These are phyloP conservation scores for Fraxinus platypoda DNA, from an alignment of 305 asterid species.

Conservation along the genomic window DNA sequence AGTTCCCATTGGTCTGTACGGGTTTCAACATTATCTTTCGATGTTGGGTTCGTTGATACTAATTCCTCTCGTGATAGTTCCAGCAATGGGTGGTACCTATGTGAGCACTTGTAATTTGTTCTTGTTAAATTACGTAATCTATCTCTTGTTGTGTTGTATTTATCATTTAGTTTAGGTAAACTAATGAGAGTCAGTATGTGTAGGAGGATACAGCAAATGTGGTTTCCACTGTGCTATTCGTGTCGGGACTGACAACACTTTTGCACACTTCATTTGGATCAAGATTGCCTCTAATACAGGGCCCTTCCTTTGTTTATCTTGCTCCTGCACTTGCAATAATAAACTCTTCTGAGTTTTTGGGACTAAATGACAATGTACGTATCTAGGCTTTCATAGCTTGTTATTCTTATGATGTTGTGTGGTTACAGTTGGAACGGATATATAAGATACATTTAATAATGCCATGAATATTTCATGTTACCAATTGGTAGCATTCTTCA, in stretches of 20 bases:
- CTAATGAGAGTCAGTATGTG: constrained; percentile 30
- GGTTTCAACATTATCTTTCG: constrained; percentile 89
- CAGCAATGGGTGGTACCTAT: constrained; percentile 97
- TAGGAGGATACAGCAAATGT: constrained; percentile 94
- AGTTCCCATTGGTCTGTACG: constrained; percentile 96
- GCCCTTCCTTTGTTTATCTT: constrained; percentile 94
- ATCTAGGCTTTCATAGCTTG: not conserved
- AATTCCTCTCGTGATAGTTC: constrained; percentile 91
- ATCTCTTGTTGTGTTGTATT: not conserved
- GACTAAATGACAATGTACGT: constrained; percentile 84
- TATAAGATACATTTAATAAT: not conserved
- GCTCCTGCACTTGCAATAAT: constrained; percentile 96
- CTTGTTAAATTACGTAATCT: constrained; percentile 6
- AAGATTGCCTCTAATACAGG: constrained; percentile 95
- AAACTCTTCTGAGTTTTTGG: constrained; percentile 85
- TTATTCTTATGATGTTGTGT: not conserved
- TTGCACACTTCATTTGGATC: constrained; percentile 89
- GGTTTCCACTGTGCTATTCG: constrained; percentile 86
- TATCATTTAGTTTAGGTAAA: constrained; percentile 3
- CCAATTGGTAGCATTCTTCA: not conserved
- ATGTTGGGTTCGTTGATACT: constrained; percentile 89
- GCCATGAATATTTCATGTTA: not conserved
- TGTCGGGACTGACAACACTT: constrained; percentile 86
- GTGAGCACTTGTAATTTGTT: constrained; percentile 64
- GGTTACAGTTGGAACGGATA: not conserved